A percentile compares a stretch with the other conserved stretches of the same genome.
Evolutionary conservation across 164 flowering plant genomes (phyloP).

Genomic region (Macadamia tetraphylla): DNA sequence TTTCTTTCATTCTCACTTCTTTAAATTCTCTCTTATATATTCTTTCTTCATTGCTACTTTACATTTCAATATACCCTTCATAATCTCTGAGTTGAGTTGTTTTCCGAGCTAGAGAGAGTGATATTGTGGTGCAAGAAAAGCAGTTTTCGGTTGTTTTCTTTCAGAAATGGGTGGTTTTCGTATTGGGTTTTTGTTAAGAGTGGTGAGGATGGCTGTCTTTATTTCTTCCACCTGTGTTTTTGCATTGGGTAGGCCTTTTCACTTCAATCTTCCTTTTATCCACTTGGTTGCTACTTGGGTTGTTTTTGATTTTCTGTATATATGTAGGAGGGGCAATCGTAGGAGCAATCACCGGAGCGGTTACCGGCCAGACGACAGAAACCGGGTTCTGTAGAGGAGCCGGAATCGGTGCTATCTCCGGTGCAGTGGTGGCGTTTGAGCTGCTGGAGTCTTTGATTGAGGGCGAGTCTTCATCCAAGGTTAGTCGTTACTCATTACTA

Average conservation of each 20-base stretch:
- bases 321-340: slow-evolving; percentile 56
- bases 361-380: slow-evolving; percentile 68
- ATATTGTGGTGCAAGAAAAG: not conserved
- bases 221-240: slow-evolving; percentile 40
- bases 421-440: slow-evolving; percentile 59
- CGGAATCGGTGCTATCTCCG: slow-evolving; percentile 55
- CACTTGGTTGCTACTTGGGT: not conserved
- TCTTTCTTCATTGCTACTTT: too few species aligned
- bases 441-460: slow-evolving; percentile 40
- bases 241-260: slow-evolving; percentile 36
- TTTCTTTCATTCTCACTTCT: not conserved
- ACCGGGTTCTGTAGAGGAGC: slow-evolving; percentile 61
- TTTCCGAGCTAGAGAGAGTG: not conserved
- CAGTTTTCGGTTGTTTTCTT: slow-evolving; percentile 9
- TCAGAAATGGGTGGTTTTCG: slow-evolving; percentile 17
- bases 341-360: slow-evolving; percentile 57
- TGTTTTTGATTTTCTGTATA: not conserved
- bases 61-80: too few species aligned
- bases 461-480: slow-evolving; percentile 63
- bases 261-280: not conserved
- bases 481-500: slow-evolving; percentile 7
- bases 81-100: too few species aligned
- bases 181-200: slow-evolving; percentile 16
- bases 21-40: not conserved
- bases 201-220: slow-evolving; percentile 16